A percentile compares a stretch with the other conserved stretches of the same genome.
These are phyloP conservation scores for Colletotrichum costaricense DNA, from an alignment of 2,329 filamentous ascomycete species.

Conservation along the genomic window DNA sequence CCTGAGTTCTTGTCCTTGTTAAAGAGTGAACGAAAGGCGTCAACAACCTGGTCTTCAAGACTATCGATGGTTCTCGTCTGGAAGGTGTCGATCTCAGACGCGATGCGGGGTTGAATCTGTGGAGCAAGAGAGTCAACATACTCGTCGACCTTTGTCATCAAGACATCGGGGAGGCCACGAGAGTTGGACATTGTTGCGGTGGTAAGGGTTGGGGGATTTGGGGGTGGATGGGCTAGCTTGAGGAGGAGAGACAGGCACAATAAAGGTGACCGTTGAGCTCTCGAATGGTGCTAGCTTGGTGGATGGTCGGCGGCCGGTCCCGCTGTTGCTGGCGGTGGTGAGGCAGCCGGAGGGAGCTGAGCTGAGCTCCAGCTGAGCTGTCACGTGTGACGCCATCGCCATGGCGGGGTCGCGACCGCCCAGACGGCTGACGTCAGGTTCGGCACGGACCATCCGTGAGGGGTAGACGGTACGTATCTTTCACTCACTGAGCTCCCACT, in stretches of 20 bases:
- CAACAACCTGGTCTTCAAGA: constrained; percentile 55
- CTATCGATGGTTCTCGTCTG: constrained; percentile 58
- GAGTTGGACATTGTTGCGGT: constrained; percentile 43
- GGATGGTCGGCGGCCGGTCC: neutral
- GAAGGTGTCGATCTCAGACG: constrained; percentile 55
- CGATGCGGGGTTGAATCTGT: constrained; percentile 59
- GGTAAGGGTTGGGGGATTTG: neutral
- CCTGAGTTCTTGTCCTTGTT: constrained; percentile 44
- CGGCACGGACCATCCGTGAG: neutral
- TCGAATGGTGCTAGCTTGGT: neutral
- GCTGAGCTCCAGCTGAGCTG: neutral
- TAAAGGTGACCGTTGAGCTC: neutral
- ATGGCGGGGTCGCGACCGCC: neutral
- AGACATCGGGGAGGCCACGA: constrained; percentile 52
- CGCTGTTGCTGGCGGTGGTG: neutral
- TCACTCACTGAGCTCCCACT: neutral
- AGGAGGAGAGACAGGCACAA: neutral
- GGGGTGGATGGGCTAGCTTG: neutral
- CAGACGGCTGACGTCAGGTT: neutral
- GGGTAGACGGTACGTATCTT: neutral
- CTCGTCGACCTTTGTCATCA: constrained; percentile 57
- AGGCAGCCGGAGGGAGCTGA: neutral
- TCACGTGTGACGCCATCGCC: neutral
- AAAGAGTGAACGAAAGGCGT: constrained; percentile 58
- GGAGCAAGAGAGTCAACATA: constrained; percentile 60